A percentile compares a stretch with the other conserved stretches of the same genome.
These are phyloP conservation scores for Aspergillus affinis DNA, from an alignment of 495 filamentous ascomycete genomes.

Conservation along the genomic window DNA sequence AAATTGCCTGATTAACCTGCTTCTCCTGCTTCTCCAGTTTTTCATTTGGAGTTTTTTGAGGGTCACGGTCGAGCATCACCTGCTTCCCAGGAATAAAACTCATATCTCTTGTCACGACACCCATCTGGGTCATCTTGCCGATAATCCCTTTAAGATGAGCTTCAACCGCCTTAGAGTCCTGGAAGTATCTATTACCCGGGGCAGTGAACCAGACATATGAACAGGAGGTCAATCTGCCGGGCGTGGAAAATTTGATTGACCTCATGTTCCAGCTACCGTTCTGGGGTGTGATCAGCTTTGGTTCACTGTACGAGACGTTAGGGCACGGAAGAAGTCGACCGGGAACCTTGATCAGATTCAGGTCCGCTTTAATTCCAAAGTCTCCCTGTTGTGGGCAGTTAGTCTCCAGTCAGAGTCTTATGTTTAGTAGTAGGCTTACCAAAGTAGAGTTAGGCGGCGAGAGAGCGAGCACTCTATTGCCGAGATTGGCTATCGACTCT, in stretches of 20 bases:
- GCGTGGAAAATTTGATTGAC: constrained; percentile 41
- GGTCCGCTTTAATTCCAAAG: constrained; percentile 57
- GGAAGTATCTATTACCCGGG: constrained; percentile 7
- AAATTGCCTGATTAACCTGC: constrained; percentile 29
- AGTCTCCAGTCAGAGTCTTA: constrained; percentile 19
- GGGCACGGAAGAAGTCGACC: constrained; percentile 63
- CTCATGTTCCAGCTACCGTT: constrained; percentile 59
- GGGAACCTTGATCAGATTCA: constrained; percentile 60
- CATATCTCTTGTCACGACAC: constrained; percentile 19
- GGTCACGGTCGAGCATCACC: constrained; percentile 10
- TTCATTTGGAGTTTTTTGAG: no score
- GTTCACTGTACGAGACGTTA: constrained; percentile 45
- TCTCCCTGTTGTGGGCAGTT: constrained; percentile 27
- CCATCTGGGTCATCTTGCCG: constrained; percentile 28
- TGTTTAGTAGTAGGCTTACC: constrained; percentile 5
- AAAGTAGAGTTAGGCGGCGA: constrained; percentile 10
- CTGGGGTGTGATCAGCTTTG: constrained; percentile 25
- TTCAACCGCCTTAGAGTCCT: constrained; percentile 11
- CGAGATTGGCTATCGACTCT: constrained; percentile 58
- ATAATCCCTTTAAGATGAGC: constrained; percentile 18
- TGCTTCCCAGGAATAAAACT: constrained; percentile 17
- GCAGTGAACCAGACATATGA: constrained; percentile 28
- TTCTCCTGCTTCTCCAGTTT: neutral
- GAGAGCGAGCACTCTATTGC: constrained; percentile 49
- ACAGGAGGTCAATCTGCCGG: constrained; percentile 39